Conservation (phyloP, 2,329 filamentous ascomycete genomes). For the Trichoderma harzianum region DNA sequence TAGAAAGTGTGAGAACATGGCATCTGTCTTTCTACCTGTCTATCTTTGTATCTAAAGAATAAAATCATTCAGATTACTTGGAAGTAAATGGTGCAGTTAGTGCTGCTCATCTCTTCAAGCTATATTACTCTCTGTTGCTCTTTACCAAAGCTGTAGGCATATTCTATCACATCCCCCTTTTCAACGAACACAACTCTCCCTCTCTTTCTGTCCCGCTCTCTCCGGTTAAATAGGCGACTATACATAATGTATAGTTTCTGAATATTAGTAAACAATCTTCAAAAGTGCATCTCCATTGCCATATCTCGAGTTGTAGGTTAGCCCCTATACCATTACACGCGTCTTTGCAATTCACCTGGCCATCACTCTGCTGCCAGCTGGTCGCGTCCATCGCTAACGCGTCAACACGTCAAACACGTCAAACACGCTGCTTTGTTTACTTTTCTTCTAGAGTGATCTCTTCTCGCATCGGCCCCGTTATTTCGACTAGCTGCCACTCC, state of each 20-base stretch:
- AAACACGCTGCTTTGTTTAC: background rate
- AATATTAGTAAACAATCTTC: background rate
- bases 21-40: no score
- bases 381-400: background rate
- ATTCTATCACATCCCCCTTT: no score
- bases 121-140: no score
- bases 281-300: background rate
- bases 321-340: background rate
- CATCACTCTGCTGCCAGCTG: background rate
- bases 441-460: background rate
- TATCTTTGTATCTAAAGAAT: no score
- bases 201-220: no score
- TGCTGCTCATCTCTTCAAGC: no score
- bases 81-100: no score
- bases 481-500: background rate
- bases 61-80: no score
- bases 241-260: background rate
- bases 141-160: no score
- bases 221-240: no score
- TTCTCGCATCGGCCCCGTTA: background rate
- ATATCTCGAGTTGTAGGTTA: background rate
- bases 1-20: no score
- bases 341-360: background rate
- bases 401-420: background rate
- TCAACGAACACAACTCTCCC: no score